Conservation (phyloP, 352 stramenopile genomes). For the Globisporangium paddicum region DNA sequence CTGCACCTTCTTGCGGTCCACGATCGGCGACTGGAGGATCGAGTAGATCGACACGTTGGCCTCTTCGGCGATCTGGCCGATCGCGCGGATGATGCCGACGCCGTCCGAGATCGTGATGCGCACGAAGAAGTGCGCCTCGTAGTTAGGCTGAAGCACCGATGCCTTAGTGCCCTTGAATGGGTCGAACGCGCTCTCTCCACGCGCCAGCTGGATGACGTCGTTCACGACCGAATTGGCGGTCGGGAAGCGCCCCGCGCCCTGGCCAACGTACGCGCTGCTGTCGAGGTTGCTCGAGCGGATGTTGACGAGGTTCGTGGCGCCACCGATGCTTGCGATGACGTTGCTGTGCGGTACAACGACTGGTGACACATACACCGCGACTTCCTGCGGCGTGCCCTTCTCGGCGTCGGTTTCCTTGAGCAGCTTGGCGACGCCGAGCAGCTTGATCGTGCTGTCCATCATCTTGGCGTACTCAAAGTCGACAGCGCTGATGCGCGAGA, state of each 20-base stretch:
- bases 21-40: constrained; percentile 95
- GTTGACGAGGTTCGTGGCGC: constrained; percentile 91
- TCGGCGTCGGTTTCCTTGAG: constrained; percentile 73
- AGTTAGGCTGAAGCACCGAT: constrained; percentile 88
- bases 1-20: constrained; percentile 90
- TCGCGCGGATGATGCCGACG: constrained; percentile 93
- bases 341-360: constrained; percentile 89
- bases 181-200: constrained; percentile 85
- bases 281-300: constrained; percentile 88
- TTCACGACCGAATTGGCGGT: constrained; percentile 96
- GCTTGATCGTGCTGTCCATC: constrained; percentile 96
- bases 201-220: constrained; percentile 92
- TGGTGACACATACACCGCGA: constrained; percentile 94
- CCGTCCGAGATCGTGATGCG: constrained; percentile 92
- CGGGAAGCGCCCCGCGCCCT: constrained; percentile 92
- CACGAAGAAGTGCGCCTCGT: constrained; percentile 93
- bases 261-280: constrained; percentile 89
- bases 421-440: constrained; percentile 87
- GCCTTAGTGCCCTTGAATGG: constrained; percentile 60
- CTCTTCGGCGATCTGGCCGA: constrained; percentile 93
- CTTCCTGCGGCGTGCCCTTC: constrained; percentile 57
- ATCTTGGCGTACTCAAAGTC: constrained; percentile 97
- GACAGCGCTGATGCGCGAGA: constrained; percentile 86
- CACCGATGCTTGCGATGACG: constrained; percentile 85
- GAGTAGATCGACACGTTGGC: constrained; percentile 96